Base-by-base conservation (phyloP, 2,329 filamentous ascomycete species). In the Byssochlamys sp. region DNA sequence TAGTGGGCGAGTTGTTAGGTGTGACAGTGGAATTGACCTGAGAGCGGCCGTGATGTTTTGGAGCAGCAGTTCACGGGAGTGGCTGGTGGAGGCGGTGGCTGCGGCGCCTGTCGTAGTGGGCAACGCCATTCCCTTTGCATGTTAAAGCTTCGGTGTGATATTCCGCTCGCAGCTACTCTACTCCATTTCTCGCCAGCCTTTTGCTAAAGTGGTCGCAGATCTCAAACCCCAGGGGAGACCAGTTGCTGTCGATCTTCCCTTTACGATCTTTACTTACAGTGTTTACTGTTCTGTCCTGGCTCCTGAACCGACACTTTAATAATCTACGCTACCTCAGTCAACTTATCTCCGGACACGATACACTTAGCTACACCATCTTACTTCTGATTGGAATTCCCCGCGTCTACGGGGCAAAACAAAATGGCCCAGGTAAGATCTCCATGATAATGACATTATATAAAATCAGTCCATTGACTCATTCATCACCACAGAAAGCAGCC, bases 401-500 rank as follows among this genome's bases (percentile, higher is more conserved):
- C 2, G n/a, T 4, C 12, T 7, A 19, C 14, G 14, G 35, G 33
- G 11, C 4, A 19, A 45, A 45, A 24, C 35, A 58, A 54, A 39
- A 66, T 66, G 64, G 64, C 64, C 1, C 60, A 66, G 58, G 64
- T 66, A 51, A 56, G 35, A 19, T 50, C 54, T 27, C 28, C 12
- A 45, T 49, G 48, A 49, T 28, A 25, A 39, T 14, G 31, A 7
- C 11, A 31, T 25, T 48, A 19, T 19, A 19, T 31, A 12, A 29
- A 48, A 51, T 52, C 27, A 52, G 10, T 28, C n/a, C 1, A 31
- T 53, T 35, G 7, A 45, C 59, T 63, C 52, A 63, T 57, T 25
- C 29, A 29, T 27, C 55, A 6, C 27, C 25, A 19, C 57, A 79
- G 77, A 79, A 78, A 79, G 77, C 77, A 58, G 71, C 76, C 62